A percentile compares a stretch with the other conserved stretches of the same genome.
Conservation (phyloP, 2,329 filamentous ascomycete species). For the Paraphaeosphaeria minitans region DNA sequence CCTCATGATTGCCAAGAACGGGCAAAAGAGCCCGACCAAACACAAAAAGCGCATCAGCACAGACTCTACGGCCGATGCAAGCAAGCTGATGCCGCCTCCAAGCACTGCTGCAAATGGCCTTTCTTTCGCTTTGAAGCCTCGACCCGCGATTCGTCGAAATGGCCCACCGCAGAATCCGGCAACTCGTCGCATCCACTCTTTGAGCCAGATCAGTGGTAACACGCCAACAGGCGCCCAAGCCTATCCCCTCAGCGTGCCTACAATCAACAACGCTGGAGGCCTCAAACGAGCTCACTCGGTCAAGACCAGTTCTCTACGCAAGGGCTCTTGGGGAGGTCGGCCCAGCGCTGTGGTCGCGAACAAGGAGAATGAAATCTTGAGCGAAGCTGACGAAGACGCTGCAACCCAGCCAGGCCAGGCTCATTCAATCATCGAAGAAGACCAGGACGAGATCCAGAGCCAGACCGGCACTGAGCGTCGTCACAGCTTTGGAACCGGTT, state of each 20-base stretch:
- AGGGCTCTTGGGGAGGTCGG: slow-evolving; percentile 44
- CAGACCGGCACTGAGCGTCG: slow-evolving; percentile 49
- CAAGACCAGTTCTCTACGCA: slow-evolving; percentile 44
- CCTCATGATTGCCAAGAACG: slow-evolving; percentile 74
- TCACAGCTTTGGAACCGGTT: slow-evolving; percentile 42
- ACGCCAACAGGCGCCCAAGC: slow-evolving; percentile 56
- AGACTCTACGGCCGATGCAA: slow-evolving; percentile 43
- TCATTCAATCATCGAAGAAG: slow-evolving; percentile 35
- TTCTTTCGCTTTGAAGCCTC: slow-evolving; percentile 57
- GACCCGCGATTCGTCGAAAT: slow-evolving; percentile 49
- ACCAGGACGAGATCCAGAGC: slow-evolving; percentile 35
- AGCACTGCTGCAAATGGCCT: slow-evolving; percentile 45
- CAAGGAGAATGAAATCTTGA: slow-evolving; percentile 56
- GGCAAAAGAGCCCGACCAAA: slow-evolving; percentile 48
- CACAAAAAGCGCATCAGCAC: slow-evolving; percentile 40
- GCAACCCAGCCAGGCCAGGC: slow-evolving; percentile 25
- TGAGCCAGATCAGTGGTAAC: slow-evolving; percentile 88
- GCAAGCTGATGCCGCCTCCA: slow-evolving; percentile 39
- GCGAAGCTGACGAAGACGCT: slow-evolving; percentile 51
- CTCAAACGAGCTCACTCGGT: slow-evolving; percentile 57
- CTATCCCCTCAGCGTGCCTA: slow-evolving; percentile 39
- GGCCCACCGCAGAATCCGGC: slow-evolving; percentile 45
- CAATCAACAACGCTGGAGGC: slow-evolving; percentile 50
- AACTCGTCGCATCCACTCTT: slow-evolving; percentile 79
- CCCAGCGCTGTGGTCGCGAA: slow-evolving; percentile 41